A percentile compares a stretch with the other conserved stretches of the same genome.
Conservation (phyloP, 2,329 filamentous ascomycete genomes). For the Aureobasidium pullulans region DNA sequence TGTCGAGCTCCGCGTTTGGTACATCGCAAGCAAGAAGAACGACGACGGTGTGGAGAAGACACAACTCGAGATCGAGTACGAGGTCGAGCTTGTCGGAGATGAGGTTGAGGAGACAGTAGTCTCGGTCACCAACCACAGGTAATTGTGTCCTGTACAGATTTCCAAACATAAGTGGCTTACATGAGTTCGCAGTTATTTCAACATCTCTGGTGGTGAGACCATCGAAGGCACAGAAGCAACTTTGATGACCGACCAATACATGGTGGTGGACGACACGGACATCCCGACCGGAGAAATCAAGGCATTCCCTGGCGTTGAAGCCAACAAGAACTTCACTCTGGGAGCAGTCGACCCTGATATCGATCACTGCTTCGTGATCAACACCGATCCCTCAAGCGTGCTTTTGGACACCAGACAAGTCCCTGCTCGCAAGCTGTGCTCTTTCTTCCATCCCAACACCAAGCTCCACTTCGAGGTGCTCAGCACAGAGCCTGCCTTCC, state of each 20-base stretch:
- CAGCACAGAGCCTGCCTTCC: conserved; percentile 92
- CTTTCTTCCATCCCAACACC: conserved; percentile 65
- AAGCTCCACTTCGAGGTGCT: conserved; percentile 76
- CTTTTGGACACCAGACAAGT: conserved; percentile 45
- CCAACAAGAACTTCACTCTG: conserved; percentile 63
- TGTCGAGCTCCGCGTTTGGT: conserved; percentile 69
- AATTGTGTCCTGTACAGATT: background rate
- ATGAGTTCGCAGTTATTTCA: conserved; percentile 51
- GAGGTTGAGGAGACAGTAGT: conserved; percentile 81
- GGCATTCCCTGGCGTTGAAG: conserved; percentile 57
- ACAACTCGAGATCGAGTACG: conserved; percentile 79
- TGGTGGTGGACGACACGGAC: conserved; percentile 63
- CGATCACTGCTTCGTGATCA: conserved; percentile 84
- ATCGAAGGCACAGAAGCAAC: conserved; percentile 56
- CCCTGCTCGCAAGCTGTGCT: conserved; percentile 60
- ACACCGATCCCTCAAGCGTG: conserved; percentile 49
- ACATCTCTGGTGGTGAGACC: conserved; percentile 53
- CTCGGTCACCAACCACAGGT: conserved; percentile 93
- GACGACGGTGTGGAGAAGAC: conserved; percentile 55
- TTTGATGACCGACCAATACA: conserved; percentile 55
- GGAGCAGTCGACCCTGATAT: conserved; percentile 65
- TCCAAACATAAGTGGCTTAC: background rate
- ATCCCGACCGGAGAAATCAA: conserved; percentile 67
- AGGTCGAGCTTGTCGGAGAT: conserved; percentile 67
- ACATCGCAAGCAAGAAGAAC: conserved; percentile 64